A percentile compares a stretch with the other conserved stretches of the same genome.
Conservation (phyloP, 148 eudicot genomes). For the Simmondsia chinensis region DNA sequence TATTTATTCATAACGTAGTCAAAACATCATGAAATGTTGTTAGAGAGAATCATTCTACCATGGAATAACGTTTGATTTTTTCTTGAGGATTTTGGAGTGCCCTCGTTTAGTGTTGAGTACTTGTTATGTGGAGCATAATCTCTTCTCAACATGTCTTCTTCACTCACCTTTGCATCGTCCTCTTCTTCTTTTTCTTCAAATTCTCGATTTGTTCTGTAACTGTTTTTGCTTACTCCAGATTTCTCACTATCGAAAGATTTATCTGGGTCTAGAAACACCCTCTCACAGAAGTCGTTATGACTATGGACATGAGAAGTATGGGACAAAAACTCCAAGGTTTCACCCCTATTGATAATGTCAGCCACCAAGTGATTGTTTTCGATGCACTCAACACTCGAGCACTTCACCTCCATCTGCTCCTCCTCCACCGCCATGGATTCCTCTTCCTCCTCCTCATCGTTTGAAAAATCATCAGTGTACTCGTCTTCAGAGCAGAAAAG, state of each 20-base stretch:
- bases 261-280: constrained; percentile 9
- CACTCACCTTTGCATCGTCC: constrained; percentile 1
- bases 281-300: constrained; percentile 6
- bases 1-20: too few species aligned
- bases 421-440: constrained; percentile 22
- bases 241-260: constrained; percentile 8
- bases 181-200: constrained; percentile 4
- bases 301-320: constrained; percentile 4
- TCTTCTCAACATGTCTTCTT: too few species aligned
- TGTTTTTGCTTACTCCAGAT: not conserved
- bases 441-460: constrained; percentile 37
- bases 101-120: too few species aligned
- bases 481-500: constrained; percentile 38
- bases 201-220: not conserved
- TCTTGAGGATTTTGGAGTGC: too few species aligned
- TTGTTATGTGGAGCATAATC: too few species aligned
- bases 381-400: constrained; percentile 5
- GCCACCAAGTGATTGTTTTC: constrained; percentile 39
- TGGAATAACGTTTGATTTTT: too few species aligned
- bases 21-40: too few species aligned
- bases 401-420: constrained; percentile 27
- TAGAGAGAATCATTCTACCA: too few species aligned
- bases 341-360: constrained; percentile 27
- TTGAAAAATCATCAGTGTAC: constrained; percentile 25
- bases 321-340: constrained; percentile 18